These are phyloP conservation scores for Lepraria neglecta DNA, from an alignment of 495 filamentous ascomycete species.

Conservation along the genomic window DNA sequence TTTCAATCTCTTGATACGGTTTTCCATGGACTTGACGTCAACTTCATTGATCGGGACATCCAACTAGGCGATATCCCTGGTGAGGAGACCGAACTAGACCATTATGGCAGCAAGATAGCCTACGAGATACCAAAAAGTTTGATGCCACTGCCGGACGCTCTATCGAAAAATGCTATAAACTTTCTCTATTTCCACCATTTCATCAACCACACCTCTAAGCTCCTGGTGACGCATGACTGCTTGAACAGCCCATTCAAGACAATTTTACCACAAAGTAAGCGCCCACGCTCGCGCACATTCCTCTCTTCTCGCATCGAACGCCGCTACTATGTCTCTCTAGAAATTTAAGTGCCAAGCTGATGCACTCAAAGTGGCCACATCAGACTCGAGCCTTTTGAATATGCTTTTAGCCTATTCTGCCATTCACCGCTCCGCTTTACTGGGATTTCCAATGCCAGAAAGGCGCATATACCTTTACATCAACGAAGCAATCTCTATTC, in stretches of 20 bases:
- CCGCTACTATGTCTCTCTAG: no score
- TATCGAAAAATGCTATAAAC: conserved; percentile 72
- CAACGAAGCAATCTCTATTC: neutral
- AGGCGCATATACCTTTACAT: neutral
- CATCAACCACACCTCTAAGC: conserved; percentile 66
- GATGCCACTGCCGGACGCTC: conserved; percentile 56
- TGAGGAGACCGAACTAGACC: neutral
- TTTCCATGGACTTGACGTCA: no score
- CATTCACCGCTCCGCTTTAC: neutral
- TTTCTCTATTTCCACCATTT: conserved; percentile 71
- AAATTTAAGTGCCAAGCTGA: neutral
- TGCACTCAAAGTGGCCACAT: neutral
- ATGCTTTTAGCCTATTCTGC: neutral
- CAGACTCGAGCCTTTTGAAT: conserved; percentile 7
- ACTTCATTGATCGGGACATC: neutral
- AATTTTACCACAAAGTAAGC: conserved; percentile 61
- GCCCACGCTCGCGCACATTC: neutral
- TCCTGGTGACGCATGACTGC: conserved; percentile 69
- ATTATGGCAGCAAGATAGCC: neutral
- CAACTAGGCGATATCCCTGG: neutral
- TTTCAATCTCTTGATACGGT: no score
- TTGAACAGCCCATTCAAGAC: conserved; percentile 63
- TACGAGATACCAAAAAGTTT: conserved; percentile 50
- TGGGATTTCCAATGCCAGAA: neutral
- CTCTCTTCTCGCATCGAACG: no score